Evolutionary conservation across 345 rosid genomes (phyloP), one percentile per base, ranked within the genome.

Genomic region (Anacardium occidentale): DNA sequence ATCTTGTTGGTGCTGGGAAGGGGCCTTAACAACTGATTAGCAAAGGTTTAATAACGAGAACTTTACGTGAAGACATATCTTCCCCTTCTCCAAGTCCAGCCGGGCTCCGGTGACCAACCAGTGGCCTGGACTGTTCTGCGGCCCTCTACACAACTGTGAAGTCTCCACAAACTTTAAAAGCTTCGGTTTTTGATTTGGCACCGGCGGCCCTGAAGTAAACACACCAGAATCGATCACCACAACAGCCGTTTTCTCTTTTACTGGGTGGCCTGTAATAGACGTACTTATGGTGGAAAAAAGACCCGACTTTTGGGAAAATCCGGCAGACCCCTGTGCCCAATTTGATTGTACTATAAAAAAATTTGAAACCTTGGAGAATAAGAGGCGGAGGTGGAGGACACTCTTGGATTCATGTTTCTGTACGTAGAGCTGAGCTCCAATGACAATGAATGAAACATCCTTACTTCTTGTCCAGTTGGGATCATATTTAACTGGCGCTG

Each of bases 71-170:
- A 92, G 60, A 71, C 90, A 81, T 22, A 92, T 87, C 81, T 92
- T 95, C 17, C 98, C 97, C 67, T 78, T 88, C 37, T 90, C 94
- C 78, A 90, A 50, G 17, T 89, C 82, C 58, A 95, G 80, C 83
- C 81, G 81, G 52, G 90, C 94, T 45, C 94, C 98, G 3, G 94
- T 92, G 15, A 89, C 91, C 59, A 92, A 70, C 99, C 99, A 95
- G 75, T 95, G 90, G 34, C 99, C 99, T 2, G 99, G 99, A 59
- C 86, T 85, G 66, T 95, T 87, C 73, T 83, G 88, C 10, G 99
- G 97, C 44, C 98, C 98, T 79, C 80, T 84, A 68, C 89, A 89
- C 64, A 84, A 45, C 70, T 95, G 94, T 15, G 96, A 84, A 15
- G 81, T 84, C 42, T 92, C 98, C 0, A 95, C 91, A 74, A 83